phyloP scores from a whole-genome alignment of 257 asterid genomes.

The Ocimum tenuiflorum region DNA sequence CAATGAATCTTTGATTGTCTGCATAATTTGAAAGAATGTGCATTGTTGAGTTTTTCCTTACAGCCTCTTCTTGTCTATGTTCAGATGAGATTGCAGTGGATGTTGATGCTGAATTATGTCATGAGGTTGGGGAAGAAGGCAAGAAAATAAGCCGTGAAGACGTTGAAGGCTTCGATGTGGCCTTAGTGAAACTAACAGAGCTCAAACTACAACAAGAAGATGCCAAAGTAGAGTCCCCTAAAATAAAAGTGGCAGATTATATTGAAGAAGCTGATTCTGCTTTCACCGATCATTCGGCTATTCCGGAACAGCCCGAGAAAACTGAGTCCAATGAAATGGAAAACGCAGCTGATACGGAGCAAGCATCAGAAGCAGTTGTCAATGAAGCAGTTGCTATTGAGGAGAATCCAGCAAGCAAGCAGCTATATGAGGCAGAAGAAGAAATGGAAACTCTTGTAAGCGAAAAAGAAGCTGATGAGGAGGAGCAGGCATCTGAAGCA shows the following conservation, averaged over 20 bases:
- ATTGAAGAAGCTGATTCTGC: neutral
- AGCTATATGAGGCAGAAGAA: too few species aligned
- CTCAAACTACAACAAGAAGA: constrained; percentile 8
- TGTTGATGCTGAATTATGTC: neutral
- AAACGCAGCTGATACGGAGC: too few species aligned
- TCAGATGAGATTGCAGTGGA: constrained; percentile 10
- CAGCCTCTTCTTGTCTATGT: neutral
- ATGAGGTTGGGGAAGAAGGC: neutral
- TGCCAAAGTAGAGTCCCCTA: neutral
- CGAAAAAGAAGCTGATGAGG: neutral
- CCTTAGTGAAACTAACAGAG: neutral
- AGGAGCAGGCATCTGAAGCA: too few species aligned
- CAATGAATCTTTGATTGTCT: neutral
- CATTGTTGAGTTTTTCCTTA: neutral
- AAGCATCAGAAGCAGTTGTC: too few species aligned
- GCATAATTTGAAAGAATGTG: neutral
- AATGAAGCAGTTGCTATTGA: too few species aligned
- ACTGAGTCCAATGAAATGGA: neutral
- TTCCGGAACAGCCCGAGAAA: too few species aligned
- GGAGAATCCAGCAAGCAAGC: too few species aligned
- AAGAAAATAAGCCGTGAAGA: constrained; percentile 14
- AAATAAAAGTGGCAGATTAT: neutral
- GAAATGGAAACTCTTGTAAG: too few species aligned
- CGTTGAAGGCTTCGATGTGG: neutral
- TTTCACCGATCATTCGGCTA: neutral